These are phyloP conservation scores for Ceraceosorus bombacis DNA, from an alignment of 1,284 basidiomycete species.

Conservation along the genomic window DNA sequence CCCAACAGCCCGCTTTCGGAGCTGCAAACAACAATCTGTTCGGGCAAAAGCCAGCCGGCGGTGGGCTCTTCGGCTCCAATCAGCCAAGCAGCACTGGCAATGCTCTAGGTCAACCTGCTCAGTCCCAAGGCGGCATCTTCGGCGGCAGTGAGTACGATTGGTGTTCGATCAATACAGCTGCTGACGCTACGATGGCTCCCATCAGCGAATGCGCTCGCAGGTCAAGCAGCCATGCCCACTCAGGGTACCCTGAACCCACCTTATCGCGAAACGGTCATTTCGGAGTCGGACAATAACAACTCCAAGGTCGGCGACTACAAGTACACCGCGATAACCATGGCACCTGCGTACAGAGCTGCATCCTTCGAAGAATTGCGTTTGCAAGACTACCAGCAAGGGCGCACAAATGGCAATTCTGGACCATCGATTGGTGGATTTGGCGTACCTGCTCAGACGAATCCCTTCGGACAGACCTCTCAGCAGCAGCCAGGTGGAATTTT, in stretches of 20 bases:
- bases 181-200: background rate
- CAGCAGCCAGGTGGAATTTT: conserved; percentile 15
- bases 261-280: conserved; percentile 4
- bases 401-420: conserved; percentile 11
- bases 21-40: no score
- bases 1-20: no score
- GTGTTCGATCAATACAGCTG: no score
- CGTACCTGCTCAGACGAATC: conserved; percentile 1
- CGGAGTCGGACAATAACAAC: conserved; percentile 2
- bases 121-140: conserved; percentile 11
- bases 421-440: conserved; percentile 5
- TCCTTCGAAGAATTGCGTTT: conserved; percentile 18
- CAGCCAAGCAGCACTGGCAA: conserved; percentile 42
- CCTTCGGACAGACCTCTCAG: conserved; percentile 9
- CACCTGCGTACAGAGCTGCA: conserved; percentile 12
- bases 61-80: conserved; percentile 29
- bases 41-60: conserved; percentile 9
- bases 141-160: conserved; percentile 3
- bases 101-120: conserved; percentile 44
- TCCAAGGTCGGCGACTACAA: conserved; percentile 1
- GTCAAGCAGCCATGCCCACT: conserved; percentile 5
- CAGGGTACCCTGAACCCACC: conserved; percentile 16
- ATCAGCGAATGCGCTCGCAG: conserved; percentile 1
- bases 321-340: conserved; percentile 15
- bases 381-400: conserved; percentile 18